Evolutionary conservation across 768 basidiomycete genomes (phyloP).

Genomic region (Tephrocybe sp.): DNA sequence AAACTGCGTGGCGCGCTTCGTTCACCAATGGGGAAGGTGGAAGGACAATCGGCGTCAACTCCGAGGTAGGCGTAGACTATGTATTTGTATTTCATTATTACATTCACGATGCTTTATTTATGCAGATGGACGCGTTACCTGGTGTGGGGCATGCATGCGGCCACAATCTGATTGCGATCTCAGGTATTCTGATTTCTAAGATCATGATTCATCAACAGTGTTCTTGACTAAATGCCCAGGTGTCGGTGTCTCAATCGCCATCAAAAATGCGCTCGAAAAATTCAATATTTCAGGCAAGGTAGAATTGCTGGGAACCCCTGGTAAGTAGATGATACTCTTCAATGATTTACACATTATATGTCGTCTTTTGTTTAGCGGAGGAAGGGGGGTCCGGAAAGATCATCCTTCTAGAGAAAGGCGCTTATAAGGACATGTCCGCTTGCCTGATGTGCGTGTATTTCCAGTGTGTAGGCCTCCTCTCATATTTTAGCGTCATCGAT

Average conservation of each 20-base stretch:
- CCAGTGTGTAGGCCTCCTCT: not conserved
- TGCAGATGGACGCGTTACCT: constrained; percentile 61
- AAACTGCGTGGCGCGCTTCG: constrained; percentile 76
- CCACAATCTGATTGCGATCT: constrained; percentile 80
- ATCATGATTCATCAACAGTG: not conserved
- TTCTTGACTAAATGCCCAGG: constrained; percentile 35
- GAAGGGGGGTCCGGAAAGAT: constrained; percentile 79
- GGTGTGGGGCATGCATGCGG: constrained; percentile 76
- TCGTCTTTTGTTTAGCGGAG: constrained; percentile 50
- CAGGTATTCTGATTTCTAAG: constrained; percentile 26
- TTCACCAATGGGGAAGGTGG: constrained; percentile 68
- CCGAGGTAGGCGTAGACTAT: constrained; percentile 52
- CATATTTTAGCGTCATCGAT: not conserved
- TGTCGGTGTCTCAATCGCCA: constrained; percentile 68
- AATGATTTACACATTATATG: not conserved
- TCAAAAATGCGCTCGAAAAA: constrained; percentile 62
- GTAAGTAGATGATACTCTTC: constrained; percentile 31
- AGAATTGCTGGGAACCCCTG: constrained; percentile 76
- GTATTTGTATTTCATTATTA: not conserved
- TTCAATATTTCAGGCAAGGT: constrained; percentile 68
- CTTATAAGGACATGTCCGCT: constrained; percentile 73
- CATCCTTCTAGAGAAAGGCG: constrained; percentile 64
- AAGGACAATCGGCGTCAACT: constrained; percentile 74
- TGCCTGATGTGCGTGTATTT: constrained; percentile 64
- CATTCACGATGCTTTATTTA: not conserved